These are phyloP conservation scores for Colletotrichum chrysophilum DNA, from an alignment of 2,329 filamentous ascomycete species.

Conservation along the genomic window DNA sequence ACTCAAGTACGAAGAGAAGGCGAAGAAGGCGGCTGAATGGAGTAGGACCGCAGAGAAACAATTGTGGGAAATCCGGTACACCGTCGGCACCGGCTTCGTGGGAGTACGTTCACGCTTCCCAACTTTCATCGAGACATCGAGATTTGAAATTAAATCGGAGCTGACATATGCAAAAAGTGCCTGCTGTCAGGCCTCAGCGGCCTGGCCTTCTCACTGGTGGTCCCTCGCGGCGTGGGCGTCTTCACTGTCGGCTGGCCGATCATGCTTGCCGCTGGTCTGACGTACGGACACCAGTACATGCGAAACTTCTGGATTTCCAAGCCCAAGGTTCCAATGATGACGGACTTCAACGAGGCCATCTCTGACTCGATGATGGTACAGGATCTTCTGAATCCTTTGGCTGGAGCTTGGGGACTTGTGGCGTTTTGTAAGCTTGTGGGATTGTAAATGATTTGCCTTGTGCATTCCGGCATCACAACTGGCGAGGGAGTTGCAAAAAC, in stretches of 20 bases:
- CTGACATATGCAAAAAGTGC: constrained; percentile 9
- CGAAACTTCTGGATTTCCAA: constrained; percentile 31
- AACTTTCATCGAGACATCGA: background rate
- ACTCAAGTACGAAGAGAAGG: constrained; percentile 31
- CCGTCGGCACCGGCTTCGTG: constrained; percentile 30
- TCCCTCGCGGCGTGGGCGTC: constrained; percentile 6
- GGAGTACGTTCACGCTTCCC: constrained; percentile 18
- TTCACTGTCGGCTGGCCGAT: constrained; percentile 24
- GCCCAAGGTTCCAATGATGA: constrained; percentile 31
- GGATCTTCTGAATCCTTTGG: constrained; percentile 21
- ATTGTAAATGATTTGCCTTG: background rate
- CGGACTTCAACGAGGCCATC: constrained; percentile 34
- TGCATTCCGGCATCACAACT: background rate
- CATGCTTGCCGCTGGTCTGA: constrained; percentile 18
- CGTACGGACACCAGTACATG: constrained; percentile 28
- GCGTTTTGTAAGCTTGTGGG: constrained; percentile 25
- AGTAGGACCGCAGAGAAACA: constrained; percentile 29
- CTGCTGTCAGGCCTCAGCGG: constrained; percentile 24
- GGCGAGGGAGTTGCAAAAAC: background rate
- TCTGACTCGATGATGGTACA: constrained; percentile 26
- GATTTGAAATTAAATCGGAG: background rate
- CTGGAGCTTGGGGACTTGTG: constrained; percentile 25
- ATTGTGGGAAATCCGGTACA: constrained; percentile 31
- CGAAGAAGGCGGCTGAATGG: constrained; percentile 33
- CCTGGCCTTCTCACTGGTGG: constrained; percentile 19